phyloP scores from a whole-genome alignment of 2,329 filamentous ascomycete genomes.

The Ascosphaera apis region DNA sequence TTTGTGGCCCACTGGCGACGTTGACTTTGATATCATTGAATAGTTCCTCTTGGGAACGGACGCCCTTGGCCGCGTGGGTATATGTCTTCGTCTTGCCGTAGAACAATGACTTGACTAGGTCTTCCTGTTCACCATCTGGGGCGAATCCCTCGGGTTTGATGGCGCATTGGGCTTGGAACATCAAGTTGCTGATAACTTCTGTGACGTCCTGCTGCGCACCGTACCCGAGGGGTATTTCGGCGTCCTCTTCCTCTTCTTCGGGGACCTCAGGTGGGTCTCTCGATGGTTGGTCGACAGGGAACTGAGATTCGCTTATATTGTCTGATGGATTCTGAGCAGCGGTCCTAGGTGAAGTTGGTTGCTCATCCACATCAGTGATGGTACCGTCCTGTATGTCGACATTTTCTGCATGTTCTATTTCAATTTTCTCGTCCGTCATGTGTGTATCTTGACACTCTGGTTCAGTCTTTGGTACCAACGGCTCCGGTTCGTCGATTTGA shows the following conservation, averaged over 20 bases:
- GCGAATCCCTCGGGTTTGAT: conserved; percentile 49
- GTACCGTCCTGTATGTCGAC: background rate
- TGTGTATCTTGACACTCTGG: conserved; percentile 9
- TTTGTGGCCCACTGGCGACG: conserved; percentile 33
- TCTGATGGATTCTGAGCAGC: too few relatives aligned
- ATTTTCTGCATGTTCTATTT: background rate
- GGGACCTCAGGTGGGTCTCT: background rate
- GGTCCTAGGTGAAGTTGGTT: too few relatives aligned
- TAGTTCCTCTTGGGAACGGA: conserved; percentile 29
- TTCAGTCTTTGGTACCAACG: conserved; percentile 2
- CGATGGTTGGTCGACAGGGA: background rate
- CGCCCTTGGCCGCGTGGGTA: conserved; percentile 22
- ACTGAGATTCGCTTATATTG: background rate
- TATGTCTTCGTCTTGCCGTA: conserved; percentile 25
- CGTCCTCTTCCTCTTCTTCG: background rate
- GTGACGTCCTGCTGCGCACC: conserved; percentile 81
- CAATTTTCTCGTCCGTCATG: background rate
- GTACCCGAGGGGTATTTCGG: conserved; percentile 20
- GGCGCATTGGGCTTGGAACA: conserved; percentile 75
- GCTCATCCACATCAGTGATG: background rate
- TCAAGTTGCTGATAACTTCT: conserved; percentile 81
- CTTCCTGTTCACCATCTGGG: conserved; percentile 51
- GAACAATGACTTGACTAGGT: conserved; percentile 41
- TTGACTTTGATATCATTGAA: conserved; percentile 42
- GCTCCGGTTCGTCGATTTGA: conserved; percentile 7